Conservation (phyloP, 176 grass and related monocot genomes). For the Avena eriantha region DNA sequence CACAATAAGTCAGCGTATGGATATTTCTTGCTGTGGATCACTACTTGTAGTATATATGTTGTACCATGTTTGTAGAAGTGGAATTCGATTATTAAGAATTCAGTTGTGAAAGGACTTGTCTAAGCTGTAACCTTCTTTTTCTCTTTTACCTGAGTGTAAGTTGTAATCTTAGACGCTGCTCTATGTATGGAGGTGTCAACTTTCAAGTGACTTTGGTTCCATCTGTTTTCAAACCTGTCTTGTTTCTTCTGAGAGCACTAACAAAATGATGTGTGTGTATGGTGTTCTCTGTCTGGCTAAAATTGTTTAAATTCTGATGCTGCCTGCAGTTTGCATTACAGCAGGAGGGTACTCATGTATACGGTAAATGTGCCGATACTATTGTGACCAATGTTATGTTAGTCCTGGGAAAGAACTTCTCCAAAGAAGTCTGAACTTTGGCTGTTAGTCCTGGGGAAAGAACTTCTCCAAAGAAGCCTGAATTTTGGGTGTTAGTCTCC, state of each 20-base stretch:
- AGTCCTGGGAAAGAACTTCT: background rate
- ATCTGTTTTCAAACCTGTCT: background rate
- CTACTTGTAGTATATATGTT: conserved; percentile 41
- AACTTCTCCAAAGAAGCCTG: too few relatives aligned
- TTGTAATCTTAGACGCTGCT: conserved; percentile 47
- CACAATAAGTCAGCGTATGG: conserved; percentile 38
- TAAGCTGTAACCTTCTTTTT: conserved; percentile 44
- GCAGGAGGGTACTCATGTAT: background rate
- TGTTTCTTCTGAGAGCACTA: background rate
- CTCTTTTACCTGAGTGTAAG: background rate
- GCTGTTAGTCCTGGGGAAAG: too few relatives aligned
- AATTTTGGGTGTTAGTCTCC: too few relatives aligned
- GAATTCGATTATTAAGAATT: conserved; percentile 32
- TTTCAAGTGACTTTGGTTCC: background rate
- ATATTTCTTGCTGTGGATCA: background rate
- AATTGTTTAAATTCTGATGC: background rate
- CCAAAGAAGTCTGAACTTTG: background rate
- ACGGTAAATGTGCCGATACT: background rate
- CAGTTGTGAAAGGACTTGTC: background rate
- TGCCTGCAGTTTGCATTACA: background rate
- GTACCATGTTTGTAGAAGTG: conserved; percentile 48
- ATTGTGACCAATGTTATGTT: background rate
- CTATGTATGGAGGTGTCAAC: conserved; percentile 4
- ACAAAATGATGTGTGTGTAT: background rate
- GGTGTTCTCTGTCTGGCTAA: background rate